Conservation (phyloP, 306 rosid genomes). For the Biancaea sappan region DNA sequence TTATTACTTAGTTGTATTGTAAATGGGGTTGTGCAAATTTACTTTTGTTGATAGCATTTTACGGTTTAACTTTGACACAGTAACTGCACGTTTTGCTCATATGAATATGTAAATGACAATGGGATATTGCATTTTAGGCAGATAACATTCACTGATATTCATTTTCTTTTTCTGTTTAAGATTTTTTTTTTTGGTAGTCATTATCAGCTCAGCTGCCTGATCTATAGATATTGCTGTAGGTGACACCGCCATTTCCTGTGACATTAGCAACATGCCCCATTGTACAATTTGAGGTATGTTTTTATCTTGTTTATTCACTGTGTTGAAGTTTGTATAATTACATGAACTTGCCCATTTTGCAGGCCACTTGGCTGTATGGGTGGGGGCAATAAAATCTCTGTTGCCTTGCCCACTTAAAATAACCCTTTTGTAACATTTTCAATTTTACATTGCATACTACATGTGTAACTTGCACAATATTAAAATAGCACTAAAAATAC, state of each 20-base stretch:
- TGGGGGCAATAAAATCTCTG: background rate
- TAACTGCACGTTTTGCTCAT: constrained; percentile 19
- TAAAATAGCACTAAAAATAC: background rate
- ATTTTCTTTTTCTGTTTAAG: constrained; percentile 19
- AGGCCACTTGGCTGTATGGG: background rate
- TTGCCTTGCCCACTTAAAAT: background rate
- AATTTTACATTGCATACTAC: background rate
- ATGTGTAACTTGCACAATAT: background rate
- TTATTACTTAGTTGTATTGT: constrained; percentile 21
- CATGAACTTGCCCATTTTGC: background rate
- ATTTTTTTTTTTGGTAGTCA: constrained; percentile 2
- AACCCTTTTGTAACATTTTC: background rate
- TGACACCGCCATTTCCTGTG: constrained; percentile 85
- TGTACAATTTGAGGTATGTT: constrained; percentile 82
- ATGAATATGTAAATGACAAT: background rate
- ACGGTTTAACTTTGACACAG: background rate
- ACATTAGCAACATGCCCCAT: constrained; percentile 74
- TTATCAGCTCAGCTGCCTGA: constrained; percentile 38
- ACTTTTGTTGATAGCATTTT: constrained; percentile 18
- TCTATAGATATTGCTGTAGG: constrained; percentile 58
- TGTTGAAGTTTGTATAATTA: constrained; percentile 26
- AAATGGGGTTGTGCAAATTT: constrained; percentile 11
- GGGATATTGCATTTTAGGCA: constrained; percentile 7
- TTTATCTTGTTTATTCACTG: constrained; percentile 24
- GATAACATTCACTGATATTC: background rate